phyloP scores from a whole-genome alignment of 768 basidiomycete genomes.

The Nidularia pulvinata region DNA sequence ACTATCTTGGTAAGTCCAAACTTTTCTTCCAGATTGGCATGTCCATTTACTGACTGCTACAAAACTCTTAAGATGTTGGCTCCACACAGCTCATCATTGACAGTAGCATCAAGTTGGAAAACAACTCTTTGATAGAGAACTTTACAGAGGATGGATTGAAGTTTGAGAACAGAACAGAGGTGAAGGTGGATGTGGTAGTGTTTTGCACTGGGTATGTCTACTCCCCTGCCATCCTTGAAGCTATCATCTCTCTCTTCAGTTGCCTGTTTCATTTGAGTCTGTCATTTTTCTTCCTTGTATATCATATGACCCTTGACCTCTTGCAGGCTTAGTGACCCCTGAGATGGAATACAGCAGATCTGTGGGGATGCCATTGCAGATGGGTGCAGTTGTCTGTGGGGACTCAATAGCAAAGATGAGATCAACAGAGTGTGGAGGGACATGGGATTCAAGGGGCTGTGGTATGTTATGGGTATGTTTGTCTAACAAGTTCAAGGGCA shows the following conservation, averaged over 20 bases:
- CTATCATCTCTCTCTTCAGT: not conserved
- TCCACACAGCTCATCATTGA: conserved; percentile 62
- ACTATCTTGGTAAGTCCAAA: conserved; percentile 54
- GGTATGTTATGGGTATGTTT: conserved; percentile 56
- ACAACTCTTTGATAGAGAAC: conserved; percentile 45
- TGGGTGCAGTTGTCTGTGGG: conserved; percentile 58
- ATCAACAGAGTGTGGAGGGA: conserved; percentile 49
- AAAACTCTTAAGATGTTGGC: conserved; percentile 45
- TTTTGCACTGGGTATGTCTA: conserved; percentile 53
- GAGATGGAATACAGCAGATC: conserved; percentile 33
- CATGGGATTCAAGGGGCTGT: conserved; percentile 50
- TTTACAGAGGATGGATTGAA: conserved; percentile 41
- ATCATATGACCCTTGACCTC: too few species aligned
- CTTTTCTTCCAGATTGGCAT: not conserved
- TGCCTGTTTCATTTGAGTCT: too few species aligned
- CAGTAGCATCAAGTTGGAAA: conserved; percentile 73
- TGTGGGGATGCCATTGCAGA: conserved; percentile 44
- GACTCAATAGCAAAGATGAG: conserved; percentile 67
- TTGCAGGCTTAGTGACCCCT: conserved; percentile 50
- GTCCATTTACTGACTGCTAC: not conserved
- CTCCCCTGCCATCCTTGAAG: not conserved
- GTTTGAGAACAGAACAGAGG: conserved; percentile 46
- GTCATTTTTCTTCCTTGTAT: too few species aligned
- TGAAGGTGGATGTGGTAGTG: conserved; percentile 54
- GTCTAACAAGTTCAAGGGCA: not conserved